phyloP scores from a whole-genome alignment of 495 filamentous ascomycete species.

The Hypoxylon cercidicola region DNA sequence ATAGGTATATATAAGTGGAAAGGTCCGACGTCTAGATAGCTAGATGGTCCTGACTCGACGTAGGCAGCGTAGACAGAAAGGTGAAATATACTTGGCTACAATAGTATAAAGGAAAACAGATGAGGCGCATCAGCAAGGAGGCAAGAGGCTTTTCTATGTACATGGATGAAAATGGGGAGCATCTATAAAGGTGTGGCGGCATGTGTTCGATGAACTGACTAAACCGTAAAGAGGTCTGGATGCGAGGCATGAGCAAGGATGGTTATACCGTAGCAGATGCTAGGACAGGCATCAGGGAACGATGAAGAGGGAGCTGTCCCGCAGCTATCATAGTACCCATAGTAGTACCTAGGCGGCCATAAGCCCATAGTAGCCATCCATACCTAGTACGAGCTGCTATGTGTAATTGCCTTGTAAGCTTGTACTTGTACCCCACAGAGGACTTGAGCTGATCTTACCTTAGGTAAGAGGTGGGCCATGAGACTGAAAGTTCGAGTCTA shows the following conservation, averaged over 20 bases:
- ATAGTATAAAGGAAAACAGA: slow-evolving; percentile 14
- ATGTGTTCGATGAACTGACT: slow-evolving; percentile 46
- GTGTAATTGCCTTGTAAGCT: too few relatives aligned
- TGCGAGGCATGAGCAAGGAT: slow-evolving; percentile 46
- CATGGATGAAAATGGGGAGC: slow-evolving; percentile 23
- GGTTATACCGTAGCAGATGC: slow-evolving; percentile 34
- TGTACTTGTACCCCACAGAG: too few relatives aligned
- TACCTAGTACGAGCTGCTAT: too few relatives aligned
- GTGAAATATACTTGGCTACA: slow-evolving; percentile 8
- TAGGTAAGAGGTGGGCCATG: too few relatives aligned
- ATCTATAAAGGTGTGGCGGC: slow-evolving; percentile 44
- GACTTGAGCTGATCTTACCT: too few relatives aligned
- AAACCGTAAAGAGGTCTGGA: slow-evolving; percentile 47
- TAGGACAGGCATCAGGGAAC: slow-evolving; percentile 23
- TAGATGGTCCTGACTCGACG: too few relatives aligned
- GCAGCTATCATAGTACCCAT: slow-evolving; percentile 31
- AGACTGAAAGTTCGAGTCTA: too few relatives aligned
- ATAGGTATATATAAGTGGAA: background rate
- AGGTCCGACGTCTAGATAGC: background rate
- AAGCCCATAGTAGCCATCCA: too few relatives aligned
- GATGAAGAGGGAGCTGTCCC: slow-evolving; percentile 30
- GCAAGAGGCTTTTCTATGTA: slow-evolving; percentile 29
- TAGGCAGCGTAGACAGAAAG: background rate
- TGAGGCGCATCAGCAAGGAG: slow-evolving; percentile 25
- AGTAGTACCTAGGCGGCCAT: too few relatives aligned